A percentile compares a stretch with the other conserved stretches of the same genome.
Evolutionary conservation across 345 rosid genomes (phyloP).

Genomic region (Corchorus capsularis): DNA sequence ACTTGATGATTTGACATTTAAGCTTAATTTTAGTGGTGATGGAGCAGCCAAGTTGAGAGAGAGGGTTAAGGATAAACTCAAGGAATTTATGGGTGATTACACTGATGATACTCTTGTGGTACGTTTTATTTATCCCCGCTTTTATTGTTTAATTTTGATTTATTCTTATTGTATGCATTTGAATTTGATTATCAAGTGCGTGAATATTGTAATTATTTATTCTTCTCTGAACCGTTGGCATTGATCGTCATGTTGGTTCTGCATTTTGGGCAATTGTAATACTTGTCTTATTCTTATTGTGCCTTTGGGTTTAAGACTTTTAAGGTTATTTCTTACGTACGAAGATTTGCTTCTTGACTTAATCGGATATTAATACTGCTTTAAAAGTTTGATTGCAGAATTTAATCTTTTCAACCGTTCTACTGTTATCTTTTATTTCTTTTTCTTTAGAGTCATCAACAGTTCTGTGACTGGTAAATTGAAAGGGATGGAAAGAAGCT

Average conservation of each 20-base stretch:
- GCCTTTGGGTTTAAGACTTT: neutral
- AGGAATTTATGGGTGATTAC: slow-evolving; percentile 97
- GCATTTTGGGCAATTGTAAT: neutral
- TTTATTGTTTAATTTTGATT: neutral
- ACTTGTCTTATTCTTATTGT: neutral
- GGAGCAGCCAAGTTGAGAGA: slow-evolving; percentile 78
- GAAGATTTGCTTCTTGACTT: neutral
- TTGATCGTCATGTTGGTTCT: slow-evolving; percentile 10
- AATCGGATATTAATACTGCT: neutral
- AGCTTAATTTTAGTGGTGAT: slow-evolving; percentile 64
- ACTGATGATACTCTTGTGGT: slow-evolving; percentile 98
- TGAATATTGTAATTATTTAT: neutral
- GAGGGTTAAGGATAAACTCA: slow-evolving; percentile 68
- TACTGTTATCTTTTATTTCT: neutral
- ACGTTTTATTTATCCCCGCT: neutral
- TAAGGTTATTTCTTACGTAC: neutral
- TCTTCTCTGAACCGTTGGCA: neutral
- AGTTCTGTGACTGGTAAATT: neutral
- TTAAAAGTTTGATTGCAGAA: neutral
- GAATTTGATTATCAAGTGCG: neutral
- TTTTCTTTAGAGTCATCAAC: neutral
- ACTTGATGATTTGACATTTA: slow-evolving; percentile 70
- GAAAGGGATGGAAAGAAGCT: neutral
- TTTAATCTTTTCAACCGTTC: neutral
- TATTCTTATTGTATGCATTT: neutral